A percentile compares a stretch with the other conserved stretches of the same genome.
phyloP scores from a whole-genome alignment of 225 moss, liverwort and hornwort genomes.

The Asterella californica region DNA sequence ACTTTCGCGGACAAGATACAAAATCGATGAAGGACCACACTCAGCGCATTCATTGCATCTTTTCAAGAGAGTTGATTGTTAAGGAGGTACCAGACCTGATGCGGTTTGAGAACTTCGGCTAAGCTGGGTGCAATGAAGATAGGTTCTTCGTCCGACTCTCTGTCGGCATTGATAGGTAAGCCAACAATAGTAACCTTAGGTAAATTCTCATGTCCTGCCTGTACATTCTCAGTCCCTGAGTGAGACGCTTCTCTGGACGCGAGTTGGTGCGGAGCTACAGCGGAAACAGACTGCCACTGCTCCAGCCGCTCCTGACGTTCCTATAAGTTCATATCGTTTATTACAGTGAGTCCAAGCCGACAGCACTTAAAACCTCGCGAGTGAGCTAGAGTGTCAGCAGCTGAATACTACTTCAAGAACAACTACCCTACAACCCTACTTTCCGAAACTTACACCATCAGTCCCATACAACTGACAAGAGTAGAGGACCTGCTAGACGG shows the following conservation, averaged over 20 bases:
- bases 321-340: conserved; percentile 31
- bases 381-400: neutral
- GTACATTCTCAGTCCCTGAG: neutral
- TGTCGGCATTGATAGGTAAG: conserved; percentile 60
- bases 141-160: conserved; percentile 64
- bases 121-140: conserved; percentile 56
- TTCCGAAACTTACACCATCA: neutral
- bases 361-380: neutral
- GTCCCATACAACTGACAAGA: too few relatives aligned
- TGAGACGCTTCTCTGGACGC: conserved; percentile 6
- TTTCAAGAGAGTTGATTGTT: neutral
- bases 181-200: conserved; percentile 37
- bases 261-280: conserved; percentile 33
- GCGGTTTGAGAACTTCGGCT: conserved; percentile 57
- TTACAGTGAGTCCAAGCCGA: neutral
- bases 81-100: conserved; percentile 63
- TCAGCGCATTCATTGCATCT: neutral
- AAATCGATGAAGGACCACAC: too few relatives aligned
- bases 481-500: too few relatives aligned
- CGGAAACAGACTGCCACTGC: conserved; percentile 52
- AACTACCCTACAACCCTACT: too few relatives aligned
- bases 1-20: neutral
- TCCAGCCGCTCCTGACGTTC: conserved; percentile 86
- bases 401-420: neutral
- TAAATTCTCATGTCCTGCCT: conserved; percentile 40